Conservation (phyloP, 768 basidiomycete genomes). For the Boletus vermiculosoides region DNA sequence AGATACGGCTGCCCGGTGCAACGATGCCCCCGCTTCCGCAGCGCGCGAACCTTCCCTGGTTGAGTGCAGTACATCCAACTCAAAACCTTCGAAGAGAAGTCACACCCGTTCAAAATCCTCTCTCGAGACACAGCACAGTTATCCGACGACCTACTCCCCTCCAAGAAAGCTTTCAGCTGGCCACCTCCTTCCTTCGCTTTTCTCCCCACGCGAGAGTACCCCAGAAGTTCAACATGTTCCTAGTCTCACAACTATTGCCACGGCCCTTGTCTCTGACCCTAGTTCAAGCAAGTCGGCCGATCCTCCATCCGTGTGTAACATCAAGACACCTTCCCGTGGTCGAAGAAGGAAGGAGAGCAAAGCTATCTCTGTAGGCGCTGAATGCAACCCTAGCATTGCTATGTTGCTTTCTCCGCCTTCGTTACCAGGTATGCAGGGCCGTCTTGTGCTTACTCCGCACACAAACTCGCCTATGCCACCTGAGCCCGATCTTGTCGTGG, state of each 20-base stretch:
- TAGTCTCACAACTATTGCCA: slow-evolving; percentile 15
- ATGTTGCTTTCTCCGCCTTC: slow-evolving; percentile 28
- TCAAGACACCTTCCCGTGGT: slow-evolving; percentile 15
- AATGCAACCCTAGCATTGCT: slow-evolving; percentile 15
- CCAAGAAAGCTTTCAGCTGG: slow-evolving; percentile 19
- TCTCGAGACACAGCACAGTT: neutral
- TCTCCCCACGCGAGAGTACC: slow-evolving; percentile 11
- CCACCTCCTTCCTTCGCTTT: slow-evolving; percentile 13
- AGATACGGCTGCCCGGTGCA: slow-evolving; percentile 21
- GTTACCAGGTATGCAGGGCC: slow-evolving; percentile 10
- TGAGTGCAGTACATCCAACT: neutral
- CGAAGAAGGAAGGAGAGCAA: slow-evolving; percentile 18
- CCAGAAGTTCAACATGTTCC: slow-evolving; percentile 1
- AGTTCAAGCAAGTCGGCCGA: neutral
- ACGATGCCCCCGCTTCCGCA: neutral
- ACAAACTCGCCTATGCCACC: slow-evolving; percentile 3
- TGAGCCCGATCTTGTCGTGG: neutral
- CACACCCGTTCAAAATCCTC: slow-evolving; percentile 23
- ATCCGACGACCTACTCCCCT: neutral
- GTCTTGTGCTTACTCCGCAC: slow-evolving; percentile 3
- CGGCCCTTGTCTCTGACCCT: slow-evolving; percentile 3
- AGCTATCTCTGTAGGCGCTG: neutral
- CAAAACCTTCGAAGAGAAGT: slow-evolving; percentile 2
- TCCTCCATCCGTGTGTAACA: neutral
- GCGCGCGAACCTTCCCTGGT: neutral